Evolutionary conservation across 306 rosid species (phyloP), one percentile per base, ranked within the genome.

Genomic region (Cucumis sativus): DNA sequence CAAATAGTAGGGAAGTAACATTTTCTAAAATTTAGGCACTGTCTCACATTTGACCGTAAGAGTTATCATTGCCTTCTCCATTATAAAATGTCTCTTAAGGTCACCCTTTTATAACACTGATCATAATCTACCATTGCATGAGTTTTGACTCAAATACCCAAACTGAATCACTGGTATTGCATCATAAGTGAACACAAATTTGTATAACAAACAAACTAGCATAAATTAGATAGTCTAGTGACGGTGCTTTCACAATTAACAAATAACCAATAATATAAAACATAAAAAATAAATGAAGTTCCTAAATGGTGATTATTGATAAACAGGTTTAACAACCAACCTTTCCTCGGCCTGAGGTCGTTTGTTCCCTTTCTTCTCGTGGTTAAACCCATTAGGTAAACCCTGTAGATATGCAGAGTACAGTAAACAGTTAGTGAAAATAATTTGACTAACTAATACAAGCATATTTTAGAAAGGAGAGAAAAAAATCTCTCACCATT

Each of bases 321-420:
- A 23, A 62, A 39, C 25, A 59, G 28, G 43, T 23, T 23, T 21
- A 30, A 79, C 51, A 65, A 83, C 85, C 57, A 85, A 93, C 98
- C 98, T 93, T 80, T 90, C 86, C 75, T 91, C 97, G 75, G 43
- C 10, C 16, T 81, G 87, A 78, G 90, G 83, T 18, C 98, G 86
- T 88, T 93, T 93, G 85, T 91, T 91, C 81, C 98, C 97, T 82
- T 89, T 93, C 89, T 88, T 91, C 79, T 90, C 96, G 35, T 84
- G 88, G 79, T 33, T 86, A 56, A 85, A 92, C 75, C 97, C 98
- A 79, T 93, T 93, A 8, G 96, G 83, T 74, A 89, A 45, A 51
- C 89, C 91, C 98, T 93, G 49, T 82, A 86, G 23, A 76, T 74
- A 77, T 58, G 35, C 28, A 17, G 16, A 73, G 62, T 52, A 33